Conservation (phyloP, 345 rosid genomes). For the Bruguiera sexangula region DNA sequence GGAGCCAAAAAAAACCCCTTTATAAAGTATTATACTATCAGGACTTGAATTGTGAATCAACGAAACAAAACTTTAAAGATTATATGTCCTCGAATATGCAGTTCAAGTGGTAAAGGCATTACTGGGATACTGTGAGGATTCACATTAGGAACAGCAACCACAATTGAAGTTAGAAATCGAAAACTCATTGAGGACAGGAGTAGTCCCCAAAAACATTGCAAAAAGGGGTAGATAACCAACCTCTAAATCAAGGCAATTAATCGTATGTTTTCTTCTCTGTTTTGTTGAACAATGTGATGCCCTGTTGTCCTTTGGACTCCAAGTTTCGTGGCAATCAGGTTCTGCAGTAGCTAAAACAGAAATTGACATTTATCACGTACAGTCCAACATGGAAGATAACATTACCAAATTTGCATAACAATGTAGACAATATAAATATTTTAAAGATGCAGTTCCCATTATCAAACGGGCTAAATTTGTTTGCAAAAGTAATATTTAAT, state of each 20-base stretch:
- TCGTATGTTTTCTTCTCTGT: slow-evolving; percentile 60
- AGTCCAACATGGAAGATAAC: no score
- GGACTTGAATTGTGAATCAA: no score
- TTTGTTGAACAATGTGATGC: slow-evolving; percentile 62
- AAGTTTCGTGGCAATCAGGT: slow-evolving; percentile 70
- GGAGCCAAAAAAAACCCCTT: no score
- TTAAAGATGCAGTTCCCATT: background rate
- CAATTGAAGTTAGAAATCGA: background rate
- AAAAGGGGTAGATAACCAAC: slow-evolving; percentile 33
- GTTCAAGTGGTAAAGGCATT: no score
- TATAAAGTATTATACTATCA: no score
- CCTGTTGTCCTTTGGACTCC: slow-evolving; percentile 82
- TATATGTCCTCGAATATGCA: no score
- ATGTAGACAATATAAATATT: no score
- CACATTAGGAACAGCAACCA: background rate
- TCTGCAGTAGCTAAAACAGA: slow-evolving; percentile 43
- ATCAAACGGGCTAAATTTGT: background rate
- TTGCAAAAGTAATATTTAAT: background rate
- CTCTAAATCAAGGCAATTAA: slow-evolving; percentile 82
- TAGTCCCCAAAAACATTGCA: background rate
- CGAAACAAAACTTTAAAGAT: no score
- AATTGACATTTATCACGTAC: no score
- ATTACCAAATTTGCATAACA: no score
- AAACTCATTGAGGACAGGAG: background rate
- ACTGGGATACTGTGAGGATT: no score